Conservation (phyloP, 2,329 filamentous ascomycete genomes). For the Xylariaceae sp. region DNA sequence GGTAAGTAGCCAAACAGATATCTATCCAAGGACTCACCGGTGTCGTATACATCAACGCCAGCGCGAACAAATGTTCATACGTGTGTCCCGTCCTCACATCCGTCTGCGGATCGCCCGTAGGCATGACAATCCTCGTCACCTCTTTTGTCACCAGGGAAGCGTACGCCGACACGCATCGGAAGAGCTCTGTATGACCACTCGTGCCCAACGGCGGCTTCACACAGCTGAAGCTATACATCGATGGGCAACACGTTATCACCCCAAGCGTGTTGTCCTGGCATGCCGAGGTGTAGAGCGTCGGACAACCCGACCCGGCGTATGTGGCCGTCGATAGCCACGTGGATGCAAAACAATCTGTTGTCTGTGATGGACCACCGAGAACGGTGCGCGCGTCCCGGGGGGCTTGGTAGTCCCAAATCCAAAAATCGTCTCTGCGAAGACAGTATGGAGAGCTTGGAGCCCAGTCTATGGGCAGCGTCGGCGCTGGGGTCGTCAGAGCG, state of each 20-base stretch:
- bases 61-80: conserved; percentile 17
- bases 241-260: conserved; percentile 26
- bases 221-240: conserved; percentile 17
- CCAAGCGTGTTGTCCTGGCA: conserved; percentile 13
- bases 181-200: conserved; percentile 11
- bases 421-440: conserved; percentile 13
- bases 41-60: conserved; percentile 21
- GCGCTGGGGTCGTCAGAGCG: conserved; percentile 12
- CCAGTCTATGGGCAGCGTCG: conserved; percentile 14
- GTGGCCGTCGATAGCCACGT: conserved; percentile 17
- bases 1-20: not conserved
- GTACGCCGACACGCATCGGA: conserved; percentile 20
- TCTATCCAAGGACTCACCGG: conserved; percentile 14
- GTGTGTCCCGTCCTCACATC: conserved; percentile 2
- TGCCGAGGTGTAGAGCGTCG: conserved; percentile 23
- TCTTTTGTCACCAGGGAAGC: not conserved
- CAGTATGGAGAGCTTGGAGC: conserved; percentile 15
- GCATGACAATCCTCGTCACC: conserved; percentile 17
- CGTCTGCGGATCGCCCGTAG: not conserved
- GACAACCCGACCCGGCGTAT: conserved; percentile 22
- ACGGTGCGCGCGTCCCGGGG: conserved; percentile 19
- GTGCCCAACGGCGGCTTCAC: not conserved
- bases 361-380: conserved; percentile 26
- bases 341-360: conserved; percentile 22
- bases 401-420: conserved; percentile 21